Evolutionary conservation across 139 green algal genomes (phyloP), one percentile per base, ranked within the genome.

Genomic region (Pseudopediastrum boryanum): DNA sequence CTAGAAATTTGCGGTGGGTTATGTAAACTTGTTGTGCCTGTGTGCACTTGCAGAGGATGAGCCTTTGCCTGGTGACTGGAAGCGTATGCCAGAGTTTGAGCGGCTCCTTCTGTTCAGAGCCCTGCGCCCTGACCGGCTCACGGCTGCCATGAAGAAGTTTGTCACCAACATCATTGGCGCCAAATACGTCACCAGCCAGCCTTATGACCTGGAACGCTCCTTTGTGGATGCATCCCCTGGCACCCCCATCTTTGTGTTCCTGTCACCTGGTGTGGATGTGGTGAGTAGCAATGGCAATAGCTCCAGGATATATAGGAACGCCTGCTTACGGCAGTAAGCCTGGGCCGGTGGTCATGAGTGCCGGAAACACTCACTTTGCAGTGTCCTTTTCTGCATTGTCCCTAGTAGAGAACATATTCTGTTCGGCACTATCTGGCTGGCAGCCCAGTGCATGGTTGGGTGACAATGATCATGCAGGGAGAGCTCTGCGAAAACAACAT

Each of bases 61-160:
- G 85, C 89, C 90, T 4, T 82, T 97, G 73, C 94, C 94, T 0
- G 93, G 94, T 1, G 94, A 98, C 80, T 98, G 94, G 94, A 97
- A 96, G 86, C 90, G 92, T 51, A 93, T 97, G 89, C 85, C 89
- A 31, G 91, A 95, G 73, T 94, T 97, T 73, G 89, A 97, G 41
- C 82, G 89, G 21, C 84, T 97, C 72, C 84, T 97, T 56, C 78
- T 95, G n/a, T 90, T 94, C 85, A 85, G 93, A 5, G 90, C 92
- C 3, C 79, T 98, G 62, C 89, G 95, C 3, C 93, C 94, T 8
- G 95, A 98, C 88, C 84, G 94, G 31, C 84, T 97, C 0, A 96
- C 92, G 0, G 85, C 84, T 2, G 94, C 94, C 33, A 94, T 97
- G 87, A 67, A 78, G 19, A 85, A 83, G 69, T 98, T 97, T 73